Evolutionary conservation across 441 rosid genomes (phyloP), one percentile per base, ranked within the genome.

Genomic region (Capsella rubella): DNA sequence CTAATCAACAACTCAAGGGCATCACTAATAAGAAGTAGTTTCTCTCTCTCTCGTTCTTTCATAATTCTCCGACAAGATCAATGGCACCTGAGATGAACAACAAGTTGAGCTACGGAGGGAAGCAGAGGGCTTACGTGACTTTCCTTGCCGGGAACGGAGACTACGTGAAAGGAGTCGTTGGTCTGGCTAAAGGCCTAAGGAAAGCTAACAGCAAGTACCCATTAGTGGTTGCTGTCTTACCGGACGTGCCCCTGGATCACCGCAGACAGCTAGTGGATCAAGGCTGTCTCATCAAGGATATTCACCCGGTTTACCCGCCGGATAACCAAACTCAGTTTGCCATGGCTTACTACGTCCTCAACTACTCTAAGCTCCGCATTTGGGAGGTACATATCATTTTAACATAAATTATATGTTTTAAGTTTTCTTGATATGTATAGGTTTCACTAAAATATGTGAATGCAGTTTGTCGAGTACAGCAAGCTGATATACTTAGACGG

Each of bases 301-400:
- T 88, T 53, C 78, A 80, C 73, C 90, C 90, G 16, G 81, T 88
- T 78, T 80, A 60, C 71, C 93, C 88, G 1, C 93, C 93, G 0
- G 84, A 79, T 47, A 86, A 82, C 76, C 82, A 88, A 37, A 88
- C 90, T 21, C 83, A 85, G 71, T 88, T 81, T 46, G 87, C 93
- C 49, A 84, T 88, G 93, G 84, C 90, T 28, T 84, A 88, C 64
- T 88, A 88, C 50, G 92, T 88, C 72, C 84, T 88, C 72, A 86
- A 88, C 80, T 88, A 85, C 76, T 88, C 90, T 37, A 88, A 88
- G 68, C 90, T 88, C 6, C 90, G 89, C n/a, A 86, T 88, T n/a
- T 88, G 93, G 93, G 82, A 86, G 87, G 92, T 88, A 83, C 29
- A 14, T 6, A 40, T 2, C 60, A 31, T 31, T n/a, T 6, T 37